phyloP scores from a whole-genome alignment of 768 basidiomycete species.

The Serendipita sp. region DNA sequence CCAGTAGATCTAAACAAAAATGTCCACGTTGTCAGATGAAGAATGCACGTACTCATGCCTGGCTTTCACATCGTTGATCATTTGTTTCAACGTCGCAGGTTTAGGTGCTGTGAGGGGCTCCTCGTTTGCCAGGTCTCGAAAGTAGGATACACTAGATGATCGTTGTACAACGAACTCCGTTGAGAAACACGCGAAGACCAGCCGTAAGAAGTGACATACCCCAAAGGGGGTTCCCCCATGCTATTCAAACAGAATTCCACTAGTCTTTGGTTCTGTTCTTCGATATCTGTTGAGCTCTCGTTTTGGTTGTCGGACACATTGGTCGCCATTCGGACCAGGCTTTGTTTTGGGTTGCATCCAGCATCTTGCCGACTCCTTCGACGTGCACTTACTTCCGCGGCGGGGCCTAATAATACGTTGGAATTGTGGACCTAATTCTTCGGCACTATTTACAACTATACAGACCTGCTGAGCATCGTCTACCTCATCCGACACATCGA shows the following conservation, averaged over 20 bases:
- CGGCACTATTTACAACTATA: not conserved
- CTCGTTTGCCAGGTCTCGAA: not conserved
- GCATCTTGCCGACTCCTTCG: not conserved
- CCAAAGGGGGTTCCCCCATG: not conserved
- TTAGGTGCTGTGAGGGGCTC: not conserved
- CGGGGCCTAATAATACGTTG: constrained; percentile 1
- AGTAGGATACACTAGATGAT: not conserved
- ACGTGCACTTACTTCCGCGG: no score
- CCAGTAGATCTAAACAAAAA: not conserved
- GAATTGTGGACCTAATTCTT: not conserved
- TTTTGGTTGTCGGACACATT: not conserved
- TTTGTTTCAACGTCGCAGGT: no score
- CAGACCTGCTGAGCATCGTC: not conserved
- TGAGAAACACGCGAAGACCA: not conserved
- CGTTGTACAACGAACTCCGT: not conserved
- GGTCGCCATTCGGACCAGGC: not conserved
- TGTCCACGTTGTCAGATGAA: no score
- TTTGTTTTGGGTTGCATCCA: not conserved
- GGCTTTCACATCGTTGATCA: no score
- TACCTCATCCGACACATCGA: not conserved
- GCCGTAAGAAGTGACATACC: not conserved
- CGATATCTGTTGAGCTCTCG: not conserved
- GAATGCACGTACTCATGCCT: no score
- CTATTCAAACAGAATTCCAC: not conserved
- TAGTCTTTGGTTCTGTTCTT: not conserved